Evolutionary conservation across 768 basidiomycete genomes (phyloP).

Genomic region (Leccinum ochraceum): DNA sequence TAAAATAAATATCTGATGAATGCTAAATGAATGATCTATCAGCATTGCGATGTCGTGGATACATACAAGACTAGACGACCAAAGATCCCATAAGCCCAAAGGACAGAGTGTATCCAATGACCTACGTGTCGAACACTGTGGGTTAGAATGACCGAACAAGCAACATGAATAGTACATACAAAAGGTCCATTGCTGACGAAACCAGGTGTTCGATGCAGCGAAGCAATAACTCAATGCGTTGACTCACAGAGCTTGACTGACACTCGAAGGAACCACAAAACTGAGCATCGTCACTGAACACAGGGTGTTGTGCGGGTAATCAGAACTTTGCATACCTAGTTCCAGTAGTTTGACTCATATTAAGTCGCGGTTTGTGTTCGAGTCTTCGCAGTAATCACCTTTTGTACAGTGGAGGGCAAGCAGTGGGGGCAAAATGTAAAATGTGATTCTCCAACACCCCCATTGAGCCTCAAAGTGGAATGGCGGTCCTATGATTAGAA

Average conservation of each 20-base stretch:
- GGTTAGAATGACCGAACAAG: neutral
- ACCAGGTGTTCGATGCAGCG: neutral
- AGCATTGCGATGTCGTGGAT: neutral
- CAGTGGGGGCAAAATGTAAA: no score
- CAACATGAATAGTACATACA: neutral
- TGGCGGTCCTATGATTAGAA: no score
- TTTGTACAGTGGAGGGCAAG: no score
- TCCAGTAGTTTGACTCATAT: no score
- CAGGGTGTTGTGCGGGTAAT: no score
- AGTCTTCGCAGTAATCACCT: neutral
- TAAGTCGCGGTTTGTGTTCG: neutral
- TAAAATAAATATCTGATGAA: neutral
- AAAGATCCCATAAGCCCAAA: conserved; percentile 16
- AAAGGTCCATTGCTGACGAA: neutral
- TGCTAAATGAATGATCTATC: neutral
- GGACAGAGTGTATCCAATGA: conserved; percentile 17
- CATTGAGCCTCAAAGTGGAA: no score
- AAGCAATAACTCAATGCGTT: neutral
- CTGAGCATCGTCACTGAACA: no score
- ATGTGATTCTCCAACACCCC: no score
- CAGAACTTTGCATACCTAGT: no score
- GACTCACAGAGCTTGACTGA: neutral
- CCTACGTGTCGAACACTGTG: conserved; percentile 1
- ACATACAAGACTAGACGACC: neutral
- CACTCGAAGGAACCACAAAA: no score